These are phyloP conservation scores for Schizochytrium sp. DNA, from an alignment of 108 stramenopile species.

Conservation along the genomic window DNA sequence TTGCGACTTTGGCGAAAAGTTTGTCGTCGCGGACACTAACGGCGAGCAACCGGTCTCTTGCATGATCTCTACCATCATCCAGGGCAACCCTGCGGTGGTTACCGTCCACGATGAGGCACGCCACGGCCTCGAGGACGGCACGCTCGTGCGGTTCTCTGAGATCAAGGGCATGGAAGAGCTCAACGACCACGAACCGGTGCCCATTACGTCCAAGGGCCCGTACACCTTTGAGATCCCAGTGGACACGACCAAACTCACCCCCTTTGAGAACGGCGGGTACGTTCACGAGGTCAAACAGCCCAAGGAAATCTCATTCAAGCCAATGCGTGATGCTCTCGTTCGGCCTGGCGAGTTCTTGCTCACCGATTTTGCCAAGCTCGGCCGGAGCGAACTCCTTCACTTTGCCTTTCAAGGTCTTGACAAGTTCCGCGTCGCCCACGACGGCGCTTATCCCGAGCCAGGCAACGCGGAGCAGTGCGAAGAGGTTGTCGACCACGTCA, in stretches of 20 bases:
- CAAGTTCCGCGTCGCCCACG: slow-evolving; percentile 40
- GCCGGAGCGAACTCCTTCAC: slow-evolving; percentile 77
- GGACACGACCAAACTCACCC: slow-evolving; percentile 26
- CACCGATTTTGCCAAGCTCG: slow-evolving; percentile 96
- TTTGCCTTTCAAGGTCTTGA: slow-evolving; percentile 71
- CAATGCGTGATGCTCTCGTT: slow-evolving; percentile 63
- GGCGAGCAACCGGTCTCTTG: slow-evolving; percentile 78
- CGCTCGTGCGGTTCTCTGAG: slow-evolving; percentile 75
- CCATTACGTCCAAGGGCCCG: slow-evolving; percentile 71
- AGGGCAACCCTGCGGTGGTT: slow-evolving; percentile 67
- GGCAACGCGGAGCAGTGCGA: slow-evolving; percentile 62
- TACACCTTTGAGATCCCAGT: slow-evolving; percentile 72
- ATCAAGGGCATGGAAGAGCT: slow-evolving; percentile 66
- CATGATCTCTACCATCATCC: slow-evolving; percentile 71
- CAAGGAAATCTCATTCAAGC: slow-evolving; percentile 62
- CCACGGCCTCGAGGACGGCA: slow-evolving; percentile 88
- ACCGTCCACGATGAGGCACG: slow-evolving; percentile 92
- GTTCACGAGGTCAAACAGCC: slow-evolving; percentile 83
- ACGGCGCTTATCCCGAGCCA: slow-evolving; percentile 58
- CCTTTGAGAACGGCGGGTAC: slow-evolving; percentile 55
- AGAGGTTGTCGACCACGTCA: slow-evolving; percentile 38
- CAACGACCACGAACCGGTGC: slow-evolving; percentile 51
- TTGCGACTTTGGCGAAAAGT: slow-evolving; percentile 87
- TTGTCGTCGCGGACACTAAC: slow-evolving; percentile 77
- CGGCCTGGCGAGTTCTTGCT: slow-evolving; percentile 78